Conservation (phyloP, 2,329 filamentous ascomycete species). For the Tolypocladium amazonense region DNA sequence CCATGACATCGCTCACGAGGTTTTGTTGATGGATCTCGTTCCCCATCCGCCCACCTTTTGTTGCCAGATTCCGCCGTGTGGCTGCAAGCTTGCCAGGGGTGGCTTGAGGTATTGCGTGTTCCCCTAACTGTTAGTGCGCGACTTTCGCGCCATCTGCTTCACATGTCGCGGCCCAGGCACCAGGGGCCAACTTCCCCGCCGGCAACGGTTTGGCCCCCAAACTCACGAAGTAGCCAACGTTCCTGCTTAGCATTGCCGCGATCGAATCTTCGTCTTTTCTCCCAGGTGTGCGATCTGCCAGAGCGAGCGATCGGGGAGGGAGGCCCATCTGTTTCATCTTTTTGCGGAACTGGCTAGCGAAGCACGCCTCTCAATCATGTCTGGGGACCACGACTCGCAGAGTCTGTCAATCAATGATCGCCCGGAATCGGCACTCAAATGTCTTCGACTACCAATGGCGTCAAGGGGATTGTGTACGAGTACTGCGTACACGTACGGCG, state of each 20-base stretch:
- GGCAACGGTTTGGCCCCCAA: not conserved
- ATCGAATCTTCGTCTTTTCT: not conserved
- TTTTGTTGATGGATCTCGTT: not conserved
- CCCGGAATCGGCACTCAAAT: not conserved
- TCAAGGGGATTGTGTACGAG: not conserved
- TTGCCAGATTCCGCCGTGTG: not conserved
- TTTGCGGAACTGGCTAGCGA: not conserved
- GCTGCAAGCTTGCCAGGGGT: not conserved
- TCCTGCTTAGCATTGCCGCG: not conserved
- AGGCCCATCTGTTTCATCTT: not conserved
- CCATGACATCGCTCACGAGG: not conserved
- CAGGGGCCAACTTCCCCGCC: not conserved
- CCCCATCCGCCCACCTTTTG: not conserved
- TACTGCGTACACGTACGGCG: too few relatives aligned
- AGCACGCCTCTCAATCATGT: not conserved
- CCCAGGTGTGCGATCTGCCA: not conserved
- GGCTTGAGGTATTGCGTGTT: not conserved
- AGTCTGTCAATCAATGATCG: not conserved
- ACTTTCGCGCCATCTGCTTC: not conserved
- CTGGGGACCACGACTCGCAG: not conserved
- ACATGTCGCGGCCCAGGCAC: not conserved
- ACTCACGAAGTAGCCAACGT: not conserved
- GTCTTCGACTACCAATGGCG: not conserved
- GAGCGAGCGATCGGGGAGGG: not conserved
- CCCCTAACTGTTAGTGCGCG: not conserved